Base-by-base conservation (phyloP, 805 yeast genomes). In the Kluyveromyces nonfermentans region DNA sequence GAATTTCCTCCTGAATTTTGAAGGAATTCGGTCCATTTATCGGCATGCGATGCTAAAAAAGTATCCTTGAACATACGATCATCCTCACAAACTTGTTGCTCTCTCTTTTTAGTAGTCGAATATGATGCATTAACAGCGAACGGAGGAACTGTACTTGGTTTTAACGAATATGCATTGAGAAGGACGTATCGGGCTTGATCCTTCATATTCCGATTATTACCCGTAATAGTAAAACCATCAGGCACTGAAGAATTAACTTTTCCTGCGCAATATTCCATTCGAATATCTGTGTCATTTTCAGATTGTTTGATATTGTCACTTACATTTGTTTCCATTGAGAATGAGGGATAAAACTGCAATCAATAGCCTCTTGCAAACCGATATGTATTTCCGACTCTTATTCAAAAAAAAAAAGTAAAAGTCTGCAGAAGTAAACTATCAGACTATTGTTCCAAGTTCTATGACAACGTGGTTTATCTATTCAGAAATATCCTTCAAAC, bases 71-170 rank as follows among this genome's bases (percentile, higher is more conserved):
- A 45, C 30, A 25, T 28, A 17, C 1, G 41, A 22, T 48, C 25
- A 18, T 43, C 59, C 15, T 53, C 55, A 20, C 43, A 19, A 1
- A 28, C 42, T 42, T 50, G 48, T 57, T 33, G 69, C 60, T 49
- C 71, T 33, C 35, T 18, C 2, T n/a, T 17, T 8, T 36, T 21
- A n/a, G 28, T 12, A 18, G 17, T 28, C 7, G 31, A 17, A 28
- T 38, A 9, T 7, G 21, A 15, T 28, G 41, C 14, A 46, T 79
- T 83, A 36, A 82, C 59, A 1, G 77, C 87, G 62, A 77, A 83
- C 1, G 83, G 80, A 1, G 90, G 90, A 0, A 73, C 65, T 0
- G 78, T 69, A 1, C 60, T 59, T 1, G 75, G 72, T 34, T 59
- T 59, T 32, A 68, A 63, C 0, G 69, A 54, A 44, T 68, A 67